Conservation (phyloP, 495 filamentous ascomycete genomes). For the Parmelia sp. region DNA sequence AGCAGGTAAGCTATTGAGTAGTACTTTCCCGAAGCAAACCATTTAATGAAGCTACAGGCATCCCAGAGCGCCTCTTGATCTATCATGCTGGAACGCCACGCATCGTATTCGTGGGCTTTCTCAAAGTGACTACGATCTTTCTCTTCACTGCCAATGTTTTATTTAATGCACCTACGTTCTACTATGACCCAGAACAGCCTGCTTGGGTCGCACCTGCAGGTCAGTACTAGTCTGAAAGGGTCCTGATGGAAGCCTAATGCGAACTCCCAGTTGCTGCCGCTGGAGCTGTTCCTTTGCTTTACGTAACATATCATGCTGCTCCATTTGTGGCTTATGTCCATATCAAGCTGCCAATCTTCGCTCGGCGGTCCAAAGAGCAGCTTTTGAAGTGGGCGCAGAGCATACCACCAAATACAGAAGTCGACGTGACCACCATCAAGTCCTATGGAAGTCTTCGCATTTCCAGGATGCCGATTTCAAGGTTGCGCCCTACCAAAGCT, state of each 20-base stretch:
- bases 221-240: conserved; percentile 27
- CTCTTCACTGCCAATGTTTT: conserved; percentile 57
- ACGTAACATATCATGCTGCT: conserved; percentile 55
- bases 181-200: conserved; percentile 42
- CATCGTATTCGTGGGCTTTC: conserved; percentile 57
- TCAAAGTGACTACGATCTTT: conserved; percentile 67
- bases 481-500: conserved; percentile 40
- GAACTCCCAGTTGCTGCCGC: conserved; percentile 45
- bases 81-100: conserved; percentile 65
- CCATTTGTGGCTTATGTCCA: conserved; percentile 71
- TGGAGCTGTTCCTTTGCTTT: conserved; percentile 59
- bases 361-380: conserved; percentile 59
- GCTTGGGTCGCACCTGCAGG: conserved; percentile 41
- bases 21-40: neutral
- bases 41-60: conserved; percentile 25
- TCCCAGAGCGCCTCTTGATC: conserved; percentile 58
- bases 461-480: conserved; percentile 40
- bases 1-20: conserved; percentile 8
- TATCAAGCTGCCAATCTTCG: conserved; percentile 60
- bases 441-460: conserved; percentile 51
- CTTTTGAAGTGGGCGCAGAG: conserved; percentile 58
- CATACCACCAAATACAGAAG: conserved; percentile 53
- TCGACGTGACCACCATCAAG: conserved; percentile 68
- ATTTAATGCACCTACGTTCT: conserved; percentile 54
- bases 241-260: conserved; percentile 6